These are phyloP conservation scores for Thuidium tamariscinum DNA, from an alignment of 225 moss, liverwort and hornwort species.

Conservation along the genomic window DNA sequence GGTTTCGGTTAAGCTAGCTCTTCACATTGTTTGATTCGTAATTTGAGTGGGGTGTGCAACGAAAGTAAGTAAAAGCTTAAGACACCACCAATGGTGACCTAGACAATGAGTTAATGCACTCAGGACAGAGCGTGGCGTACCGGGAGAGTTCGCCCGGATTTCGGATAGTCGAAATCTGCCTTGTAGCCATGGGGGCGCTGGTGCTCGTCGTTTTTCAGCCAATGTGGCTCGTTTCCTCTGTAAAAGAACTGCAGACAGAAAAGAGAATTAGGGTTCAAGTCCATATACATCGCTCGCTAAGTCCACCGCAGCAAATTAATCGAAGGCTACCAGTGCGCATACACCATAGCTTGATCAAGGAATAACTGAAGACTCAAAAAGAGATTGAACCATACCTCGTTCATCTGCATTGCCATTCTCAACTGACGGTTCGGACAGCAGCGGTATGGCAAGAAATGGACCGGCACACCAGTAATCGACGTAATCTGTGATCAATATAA, in stretches of 20 bases:
- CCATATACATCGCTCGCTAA: not conserved
- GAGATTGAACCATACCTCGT: constrained; percentile 9
- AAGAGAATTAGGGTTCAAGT: not conserved
- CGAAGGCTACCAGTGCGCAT: not conserved
- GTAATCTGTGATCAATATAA: not conserved
- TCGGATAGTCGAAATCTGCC: not conserved
- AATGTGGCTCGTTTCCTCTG: constrained; percentile 20
- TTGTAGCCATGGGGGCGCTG: constrained; percentile 12
- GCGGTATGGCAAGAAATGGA: not conserved
- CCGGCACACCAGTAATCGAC: not conserved
- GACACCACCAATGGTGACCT: not conserved
- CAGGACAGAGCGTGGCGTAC: not conserved
- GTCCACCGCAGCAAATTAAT: not conserved
- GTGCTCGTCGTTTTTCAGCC: constrained; percentile 17
- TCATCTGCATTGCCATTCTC: constrained; percentile 17
- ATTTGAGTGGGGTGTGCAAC: not conserved
- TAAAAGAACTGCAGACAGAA: constrained; percentile 18
- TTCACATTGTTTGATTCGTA: not conserved
- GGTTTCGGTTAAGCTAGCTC: not conserved
- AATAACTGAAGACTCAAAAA: not conserved
- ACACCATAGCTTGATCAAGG: not conserved
- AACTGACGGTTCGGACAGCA: not conserved
- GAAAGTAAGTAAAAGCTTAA: too few species aligned
- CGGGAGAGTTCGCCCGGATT: not conserved
- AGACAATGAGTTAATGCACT: not conserved